phyloP scores from a whole-genome alignment of 208 protist genomes.

The Trypanosoma lewisi region DNA sequence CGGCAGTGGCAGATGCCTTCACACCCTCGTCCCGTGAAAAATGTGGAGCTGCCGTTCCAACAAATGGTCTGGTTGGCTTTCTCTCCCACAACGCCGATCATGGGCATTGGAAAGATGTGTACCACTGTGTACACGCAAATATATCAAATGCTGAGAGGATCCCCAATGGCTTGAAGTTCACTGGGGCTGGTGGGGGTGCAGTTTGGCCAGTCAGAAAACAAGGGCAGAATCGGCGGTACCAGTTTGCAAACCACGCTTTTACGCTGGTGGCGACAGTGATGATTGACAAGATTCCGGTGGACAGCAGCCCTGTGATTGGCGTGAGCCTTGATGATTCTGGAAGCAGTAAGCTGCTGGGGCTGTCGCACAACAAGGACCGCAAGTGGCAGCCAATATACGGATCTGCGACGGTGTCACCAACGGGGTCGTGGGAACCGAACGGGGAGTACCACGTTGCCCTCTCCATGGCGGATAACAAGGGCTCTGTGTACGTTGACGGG shows the following conservation, averaged over 20 bases:
- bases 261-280: constrained; percentile 18
- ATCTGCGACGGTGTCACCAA: background rate
- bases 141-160: background rate
- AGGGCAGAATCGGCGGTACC: constrained; percentile 18
- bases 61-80: constrained; percentile 13
- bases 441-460: constrained; percentile 12
- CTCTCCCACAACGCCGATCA: background rate
- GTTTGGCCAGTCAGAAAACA: constrained; percentile 14
- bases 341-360: background rate
- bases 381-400: constrained; percentile 9
- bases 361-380: background rate
- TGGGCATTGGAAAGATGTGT: constrained; percentile 1
- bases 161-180: constrained; percentile 2
- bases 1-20: background rate
- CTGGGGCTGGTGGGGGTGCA: constrained; percentile 3
- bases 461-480: background rate
- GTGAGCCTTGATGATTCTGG: background rate
- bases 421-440: background rate
- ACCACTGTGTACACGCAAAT: constrained; percentile 8
- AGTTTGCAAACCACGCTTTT: constrained; percentile 10
- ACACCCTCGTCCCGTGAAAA: no score
- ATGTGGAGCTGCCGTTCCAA: no score
- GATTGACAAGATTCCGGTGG: background rate
- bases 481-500: constrained; percentile 15
- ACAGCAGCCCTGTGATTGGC: constrained; percentile 1